Evolutionary conservation across 495 filamentous ascomycete species (phyloP), one percentile per base, ranked within the genome.

Genomic region (Aspergillus sclerotioniger): DNA sequence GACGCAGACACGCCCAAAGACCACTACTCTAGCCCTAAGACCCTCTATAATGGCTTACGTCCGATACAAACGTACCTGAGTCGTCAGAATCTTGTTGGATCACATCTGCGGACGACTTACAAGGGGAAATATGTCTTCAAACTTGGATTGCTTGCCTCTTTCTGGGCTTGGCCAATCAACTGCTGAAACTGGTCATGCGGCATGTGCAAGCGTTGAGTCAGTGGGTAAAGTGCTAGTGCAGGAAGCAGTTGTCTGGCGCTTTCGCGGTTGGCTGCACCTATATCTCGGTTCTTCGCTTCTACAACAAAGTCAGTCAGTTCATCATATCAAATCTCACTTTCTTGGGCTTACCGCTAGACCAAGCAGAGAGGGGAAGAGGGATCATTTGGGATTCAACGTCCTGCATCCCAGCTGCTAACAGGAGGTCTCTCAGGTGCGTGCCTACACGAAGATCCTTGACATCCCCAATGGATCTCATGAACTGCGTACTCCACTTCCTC

Each of bases 61-160:
- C 81, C 82, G 58, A 85, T 83, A 65, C 81, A 83, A 56, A 85
- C 75, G 64, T 84, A 82, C 61, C 80, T 83, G 60, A n/a, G 32
- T 25, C 21, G 65, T 71, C 56, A 71, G 69, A 21, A 44, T 29
- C 25, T 39, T 13, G 21, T 10, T 16, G 31, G 2, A 28, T 10
- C 41, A 0, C 8, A 16, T 8, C 52, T 16, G 10, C 48, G 21
- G 35, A 7, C 5, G 13, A 80, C 87, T 73, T 68, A 91, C 85
- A 91, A 68, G 43, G 87, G 88, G 58, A 91, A 90, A 68, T 92
- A 92, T 55, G 88, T 83, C 76, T 87, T 92, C 60, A 87, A 75
- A 31, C 76, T 76, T 45, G 73, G 78, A 55, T 87, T 83, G 35
- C 80, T 80, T 21, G 88, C 86, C 62, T 95, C 90, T 56, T 73